Evolutionary conservation across 805 yeast species (phyloP).

Genomic region (Barnettozyma populi): DNA sequence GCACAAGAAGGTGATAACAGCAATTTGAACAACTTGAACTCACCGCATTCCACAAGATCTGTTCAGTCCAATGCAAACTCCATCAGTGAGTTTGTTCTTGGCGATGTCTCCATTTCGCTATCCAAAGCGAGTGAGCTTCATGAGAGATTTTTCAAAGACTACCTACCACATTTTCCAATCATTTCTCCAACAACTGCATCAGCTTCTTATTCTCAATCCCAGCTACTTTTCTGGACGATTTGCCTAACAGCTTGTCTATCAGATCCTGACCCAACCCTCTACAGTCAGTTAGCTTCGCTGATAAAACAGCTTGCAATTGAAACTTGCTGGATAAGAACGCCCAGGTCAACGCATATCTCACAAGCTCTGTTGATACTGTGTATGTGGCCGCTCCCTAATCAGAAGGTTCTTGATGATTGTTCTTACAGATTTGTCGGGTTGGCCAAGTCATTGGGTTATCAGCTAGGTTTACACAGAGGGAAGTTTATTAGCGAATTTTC

Average conservation of each 20-base stretch:
- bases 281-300: constrained; percentile 66
- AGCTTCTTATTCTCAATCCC: constrained; percentile 78
- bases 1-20: constrained; percentile 2
- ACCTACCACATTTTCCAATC: constrained; percentile 76
- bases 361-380: constrained; percentile 83
- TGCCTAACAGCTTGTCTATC: constrained; percentile 80
- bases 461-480: constrained; percentile 87
- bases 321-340: constrained; percentile 90
- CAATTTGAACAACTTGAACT: constrained; percentile 5
- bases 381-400: constrained; percentile 91
- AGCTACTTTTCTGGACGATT: constrained; percentile 84
- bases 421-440: constrained; percentile 84
- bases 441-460: constrained; percentile 79
- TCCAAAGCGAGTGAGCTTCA: constrained; percentile 71
- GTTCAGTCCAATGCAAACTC: constrained; percentile 21
- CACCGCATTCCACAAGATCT: constrained; percentile 22
- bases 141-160: constrained; percentile 56
- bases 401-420: constrained; percentile 86
- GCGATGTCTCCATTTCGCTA: constrained; percentile 64
- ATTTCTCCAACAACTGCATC: constrained; percentile 64
- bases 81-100: constrained; percentile 64
- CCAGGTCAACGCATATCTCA: constrained; percentile 88
- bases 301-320: constrained; percentile 86
- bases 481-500: constrained; percentile 87
- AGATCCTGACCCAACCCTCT: constrained; percentile 81